These are phyloP conservation scores for Russula abietina DNA, from an alignment of 768 basidiomycete genomes.

Conservation along the genomic window DNA sequence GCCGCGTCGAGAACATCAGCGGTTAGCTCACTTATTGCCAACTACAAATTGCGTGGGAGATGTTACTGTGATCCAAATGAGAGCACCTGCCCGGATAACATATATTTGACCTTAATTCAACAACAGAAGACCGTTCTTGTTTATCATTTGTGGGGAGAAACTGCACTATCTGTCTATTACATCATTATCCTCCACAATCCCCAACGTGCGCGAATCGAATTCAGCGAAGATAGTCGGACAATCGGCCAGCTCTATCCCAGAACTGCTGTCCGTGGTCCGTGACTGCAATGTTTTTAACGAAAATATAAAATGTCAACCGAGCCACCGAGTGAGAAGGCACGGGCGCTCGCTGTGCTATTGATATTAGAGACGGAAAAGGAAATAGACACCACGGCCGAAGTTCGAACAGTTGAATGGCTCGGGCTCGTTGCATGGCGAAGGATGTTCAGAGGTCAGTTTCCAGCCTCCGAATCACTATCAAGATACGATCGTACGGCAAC, in stretches of 20 bases:
- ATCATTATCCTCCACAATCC: no score
- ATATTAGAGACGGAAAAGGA: no score
- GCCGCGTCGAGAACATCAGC: constrained; percentile 46
- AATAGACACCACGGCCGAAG: no score
- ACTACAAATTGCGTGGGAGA: constrained; percentile 41
- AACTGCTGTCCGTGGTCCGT: no score
- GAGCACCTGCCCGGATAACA: constrained; percentile 25
- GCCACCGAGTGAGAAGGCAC: no score
- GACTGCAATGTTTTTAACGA: no score
- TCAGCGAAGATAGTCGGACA: no score
- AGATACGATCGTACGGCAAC: background rate
- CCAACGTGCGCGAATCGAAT: no score
- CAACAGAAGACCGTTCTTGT: constrained; percentile 44
- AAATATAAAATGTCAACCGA: no score
- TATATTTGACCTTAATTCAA: constrained; percentile 31
- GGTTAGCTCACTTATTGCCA: constrained; percentile 53
- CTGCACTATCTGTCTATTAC: constrained; percentile 42
- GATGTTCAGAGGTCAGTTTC: background rate
- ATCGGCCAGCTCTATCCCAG: no score
- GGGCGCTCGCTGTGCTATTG: no score
- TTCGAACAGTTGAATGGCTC: constrained; percentile 35
- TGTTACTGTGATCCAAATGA: background rate
- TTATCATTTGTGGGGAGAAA: constrained; percentile 42
- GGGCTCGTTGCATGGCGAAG: constrained; percentile 41
- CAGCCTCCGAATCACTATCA: background rate